Evolutionary conservation across 192 early-diverging fungal genomes (phyloP), one percentile per base, ranked within the genome.

Genomic region (Chytriomyces hyalinus): DNA sequence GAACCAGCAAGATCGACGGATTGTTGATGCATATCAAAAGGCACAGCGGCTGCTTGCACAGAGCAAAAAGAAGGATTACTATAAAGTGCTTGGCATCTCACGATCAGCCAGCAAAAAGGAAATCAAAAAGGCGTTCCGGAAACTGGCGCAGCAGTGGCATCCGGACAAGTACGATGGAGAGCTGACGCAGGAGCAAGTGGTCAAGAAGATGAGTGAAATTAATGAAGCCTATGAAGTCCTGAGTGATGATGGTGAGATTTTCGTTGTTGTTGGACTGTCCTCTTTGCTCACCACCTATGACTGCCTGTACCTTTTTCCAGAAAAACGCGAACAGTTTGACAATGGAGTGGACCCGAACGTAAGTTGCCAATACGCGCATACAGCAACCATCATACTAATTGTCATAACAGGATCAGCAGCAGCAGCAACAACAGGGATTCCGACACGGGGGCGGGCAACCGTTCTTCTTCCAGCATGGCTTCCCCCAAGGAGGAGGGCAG

Each of bases 61-160:
- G 78, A 85, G 84, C 61, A 70, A 83, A 43, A 86, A 84, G 73
- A 92, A 90, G 68, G 96, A 99, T 74, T 99, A 99, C 79, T 99
- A 99, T 88, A 99, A 99, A 85, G 90, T 98, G 15, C 82, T 99
- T 46, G 96, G 87, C 10, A 91, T 99, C 0, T 65, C 92, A 6
- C 84, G 91, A 11, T 86, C 90, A 53, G 96, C 96, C 0, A 81
- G 87, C 53, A 81, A 86, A 62, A 62, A 87, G 6, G 94, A 98
- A 22, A 96, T 99, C 81, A 96, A 94, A 80, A 94, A 92, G 84
- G 97, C 96, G 15, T 98, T 88, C 85, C 86, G 96, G 65, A 94
- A 94, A 80, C 81, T 94, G 80, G 95, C 94, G 17, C 89, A 96
- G 77, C 84, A 92, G 80, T 96, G 93, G 92, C 87, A 89, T 68